Evolutionary conservation across 768 basidiomycete genomes (phyloP).

Genomic region (Boletus rubropictus): DNA sequence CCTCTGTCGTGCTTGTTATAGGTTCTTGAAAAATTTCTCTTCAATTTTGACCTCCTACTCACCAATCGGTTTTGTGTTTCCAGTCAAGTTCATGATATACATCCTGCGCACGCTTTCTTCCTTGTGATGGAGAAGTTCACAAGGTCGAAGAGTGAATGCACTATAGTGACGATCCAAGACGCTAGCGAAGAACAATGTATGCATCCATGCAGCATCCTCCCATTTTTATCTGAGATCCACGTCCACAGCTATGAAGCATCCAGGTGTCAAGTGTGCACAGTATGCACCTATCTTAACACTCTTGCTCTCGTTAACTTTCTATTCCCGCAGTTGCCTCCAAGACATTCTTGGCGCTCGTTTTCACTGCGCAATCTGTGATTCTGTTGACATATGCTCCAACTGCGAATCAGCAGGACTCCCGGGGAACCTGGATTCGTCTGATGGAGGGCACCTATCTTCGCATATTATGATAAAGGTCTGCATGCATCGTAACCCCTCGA

Average conservation of each 20-base stretch:
- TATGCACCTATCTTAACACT: conserved; percentile 35
- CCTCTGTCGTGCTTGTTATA: conserved; percentile 78
- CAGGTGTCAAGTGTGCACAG: conserved; percentile 83
- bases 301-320: not conserved
- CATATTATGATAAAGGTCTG: conserved; percentile 92
- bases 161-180: conserved; percentile 30
- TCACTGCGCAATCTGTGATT: conserved; percentile 85
- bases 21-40: conserved; percentile 38
- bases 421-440: conserved; percentile 70
- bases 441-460: conserved; percentile 74
- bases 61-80: not conserved
- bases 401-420: conserved; percentile 85
- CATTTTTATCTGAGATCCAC: not conserved
- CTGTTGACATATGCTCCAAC: conserved; percentile 80
- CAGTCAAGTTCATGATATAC: conserved; percentile 87
- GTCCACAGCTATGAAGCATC: conserved; percentile 62
- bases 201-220: conserved; percentile 17
- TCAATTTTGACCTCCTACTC: not conserved
- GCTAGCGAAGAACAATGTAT: conserved; percentile 56
- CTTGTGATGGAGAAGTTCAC: conserved; percentile 61
- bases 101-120: conserved; percentile 84
- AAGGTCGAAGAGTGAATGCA: conserved; percentile 34
- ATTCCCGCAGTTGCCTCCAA: conserved; percentile 62
- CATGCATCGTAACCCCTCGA: not conserved
- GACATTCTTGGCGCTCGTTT: conserved; percentile 91